Evolutionary conservation across 164 flowering plant genomes (phyloP).

Genomic region (Liquidambar formosana): DNA sequence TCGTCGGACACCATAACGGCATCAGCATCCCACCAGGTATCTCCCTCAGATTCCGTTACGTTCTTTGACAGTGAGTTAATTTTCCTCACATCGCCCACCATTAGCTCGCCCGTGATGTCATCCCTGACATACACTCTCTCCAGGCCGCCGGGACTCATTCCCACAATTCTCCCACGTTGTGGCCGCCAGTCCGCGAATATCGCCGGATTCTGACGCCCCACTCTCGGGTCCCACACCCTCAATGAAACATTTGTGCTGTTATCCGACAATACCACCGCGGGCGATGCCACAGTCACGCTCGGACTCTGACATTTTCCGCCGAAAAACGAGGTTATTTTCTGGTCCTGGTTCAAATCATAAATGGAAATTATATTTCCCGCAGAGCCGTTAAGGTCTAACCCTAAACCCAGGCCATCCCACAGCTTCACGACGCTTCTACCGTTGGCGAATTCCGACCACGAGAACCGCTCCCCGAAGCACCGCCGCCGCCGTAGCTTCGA

Average conservation of each 20-base stretch:
- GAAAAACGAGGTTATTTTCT: constrained; percentile 18
- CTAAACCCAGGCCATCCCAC: constrained; percentile 58
- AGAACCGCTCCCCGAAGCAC: constrained; percentile 28
- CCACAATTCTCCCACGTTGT: constrained; percentile 20
- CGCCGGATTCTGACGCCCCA: constrained; percentile 40
- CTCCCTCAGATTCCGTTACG: constrained; percentile 36
- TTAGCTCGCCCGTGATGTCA: constrained; percentile 24
- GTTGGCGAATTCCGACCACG: constrained; percentile 47
- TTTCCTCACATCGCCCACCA: constrained; percentile 45
- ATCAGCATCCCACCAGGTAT: constrained; percentile 67
- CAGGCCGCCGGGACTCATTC: constrained; percentile 22
- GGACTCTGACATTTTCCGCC: constrained; percentile 17
- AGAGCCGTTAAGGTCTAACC: constrained; percentile 24
- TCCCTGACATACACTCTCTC: constrained; percentile 34
- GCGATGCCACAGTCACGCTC: constrained; percentile 25
- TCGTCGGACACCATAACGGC: constrained; percentile 46
- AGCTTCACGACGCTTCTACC: constrained; percentile 72
- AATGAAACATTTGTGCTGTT: constrained; percentile 19
- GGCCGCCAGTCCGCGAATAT: constrained; percentile 51
- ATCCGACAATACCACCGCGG: constrained; percentile 38
- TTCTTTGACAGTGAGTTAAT: constrained; percentile 33
- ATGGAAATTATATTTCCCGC: constrained; percentile 29
- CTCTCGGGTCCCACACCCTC: constrained; percentile 58
- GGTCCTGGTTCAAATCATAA: constrained; percentile 33
- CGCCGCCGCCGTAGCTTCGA: constrained; percentile 31